phyloP scores from a whole-genome alignment of 2,329 filamentous ascomycete genomes.

The Talaromyces sp. region DNA sequence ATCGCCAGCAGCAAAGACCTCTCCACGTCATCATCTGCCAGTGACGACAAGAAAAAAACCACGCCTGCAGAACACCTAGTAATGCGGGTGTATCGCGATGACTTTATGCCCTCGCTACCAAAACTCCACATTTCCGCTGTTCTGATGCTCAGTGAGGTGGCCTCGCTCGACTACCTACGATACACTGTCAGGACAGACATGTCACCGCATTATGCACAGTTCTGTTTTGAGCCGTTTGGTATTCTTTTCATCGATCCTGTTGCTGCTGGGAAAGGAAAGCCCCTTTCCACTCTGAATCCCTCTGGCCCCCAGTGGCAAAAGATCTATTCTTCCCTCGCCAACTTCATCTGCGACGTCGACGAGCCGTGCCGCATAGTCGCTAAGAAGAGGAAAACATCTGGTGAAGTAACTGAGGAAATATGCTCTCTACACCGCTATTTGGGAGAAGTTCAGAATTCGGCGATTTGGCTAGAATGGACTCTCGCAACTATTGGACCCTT shows the following conservation, averaged over 20 bases:
- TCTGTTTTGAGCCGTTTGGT: not conserved
- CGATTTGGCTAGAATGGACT: not conserved
- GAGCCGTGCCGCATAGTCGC: not conserved
- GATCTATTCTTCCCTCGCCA: not conserved
- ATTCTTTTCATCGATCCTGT: not conserved
- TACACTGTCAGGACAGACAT: not conserved
- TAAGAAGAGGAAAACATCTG: not conserved
- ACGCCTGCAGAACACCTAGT: not conserved
- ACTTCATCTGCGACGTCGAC: not conserved
- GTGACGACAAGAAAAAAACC: not conserved
- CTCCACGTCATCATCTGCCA: not conserved
- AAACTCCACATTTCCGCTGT: not conserved
- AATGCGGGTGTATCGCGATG: not conserved
- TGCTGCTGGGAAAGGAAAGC: not conserved
- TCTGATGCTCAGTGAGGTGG: not conserved
- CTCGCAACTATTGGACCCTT: conserved; percentile 2
- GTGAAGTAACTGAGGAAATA: not conserved
- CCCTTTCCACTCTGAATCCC: not conserved
- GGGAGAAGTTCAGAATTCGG: not conserved
- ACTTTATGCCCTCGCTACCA: not conserved
- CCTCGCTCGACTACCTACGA: not conserved
- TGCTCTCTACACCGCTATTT: not conserved
- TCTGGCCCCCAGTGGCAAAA: not conserved
- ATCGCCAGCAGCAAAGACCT: not conserved
- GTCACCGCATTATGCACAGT: not conserved